phyloP scores from a whole-genome alignment of 768 basidiomycete genomes.

The Daedaleopsis nitida region DNA sequence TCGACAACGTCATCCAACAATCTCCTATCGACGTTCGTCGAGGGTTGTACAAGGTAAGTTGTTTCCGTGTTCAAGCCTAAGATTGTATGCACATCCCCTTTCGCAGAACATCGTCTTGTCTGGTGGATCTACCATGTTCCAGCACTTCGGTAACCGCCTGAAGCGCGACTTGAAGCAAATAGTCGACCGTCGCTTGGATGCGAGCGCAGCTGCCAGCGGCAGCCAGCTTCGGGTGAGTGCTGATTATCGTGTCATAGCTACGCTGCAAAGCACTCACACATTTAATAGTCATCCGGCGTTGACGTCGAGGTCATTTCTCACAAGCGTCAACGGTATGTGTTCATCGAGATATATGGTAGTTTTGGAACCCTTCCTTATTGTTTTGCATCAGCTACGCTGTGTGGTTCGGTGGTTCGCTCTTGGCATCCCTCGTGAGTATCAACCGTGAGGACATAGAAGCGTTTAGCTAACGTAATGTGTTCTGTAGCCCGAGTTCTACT shows the following conservation, averaged over 20 bases:
- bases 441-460: background rate
- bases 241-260: background rate
- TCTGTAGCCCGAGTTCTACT: conserved; percentile 90
- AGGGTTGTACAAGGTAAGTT: conserved; percentile 86
- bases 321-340: conserved; percentile 84
- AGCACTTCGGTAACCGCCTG: conserved; percentile 95
- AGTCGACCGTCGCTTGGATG: conserved; percentile 87
- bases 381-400: conserved; percentile 73
- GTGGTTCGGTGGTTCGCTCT: conserved; percentile 96
- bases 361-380: background rate
- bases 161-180: conserved; percentile 94
- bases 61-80: background rate
- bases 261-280: background rate
- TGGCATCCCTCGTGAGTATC: conserved; percentile 82
- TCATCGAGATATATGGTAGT: background rate
- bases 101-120: conserved; percentile 92
- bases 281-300: conserved; percentile 83
- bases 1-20: conserved; percentile 93
- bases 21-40: conserved; percentile 97
- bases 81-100: background rate
- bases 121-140: conserved; percentile 99
- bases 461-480: background rate
- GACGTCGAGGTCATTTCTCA: conserved; percentile 99
- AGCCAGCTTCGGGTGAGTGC: conserved; percentile 67
- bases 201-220: conserved; percentile 73